A percentile compares a stretch with the other conserved stretches of the same genome.
Evolutionary conservation across 768 basidiomycete genomes (phyloP).

Genomic region (Lentinula lateritia): DNA sequence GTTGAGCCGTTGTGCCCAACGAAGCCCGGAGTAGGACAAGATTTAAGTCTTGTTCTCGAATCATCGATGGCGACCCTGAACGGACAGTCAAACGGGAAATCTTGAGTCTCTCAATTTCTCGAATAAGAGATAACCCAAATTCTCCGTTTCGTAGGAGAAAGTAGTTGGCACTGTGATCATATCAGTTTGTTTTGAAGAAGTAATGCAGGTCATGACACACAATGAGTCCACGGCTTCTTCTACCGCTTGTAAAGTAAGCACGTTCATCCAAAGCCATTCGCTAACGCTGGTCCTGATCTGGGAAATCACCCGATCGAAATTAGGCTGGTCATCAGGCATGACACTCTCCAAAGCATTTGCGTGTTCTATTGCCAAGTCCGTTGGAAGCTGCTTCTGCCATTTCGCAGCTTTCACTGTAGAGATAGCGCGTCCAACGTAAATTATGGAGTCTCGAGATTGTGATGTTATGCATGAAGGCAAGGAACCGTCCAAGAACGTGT

Average conservation of each 20-base stretch:
- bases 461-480: conserved; percentile 72
- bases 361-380: conserved; percentile 58
- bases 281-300: conserved; percentile 77
- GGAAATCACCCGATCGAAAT: conserved; percentile 68
- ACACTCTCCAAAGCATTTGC: conserved; percentile 59
- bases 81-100: conserved; percentile 67
- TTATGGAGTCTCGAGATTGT: conserved; percentile 74
- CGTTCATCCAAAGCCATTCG: conserved; percentile 93
- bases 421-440: conserved; percentile 83
- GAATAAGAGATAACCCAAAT: conserved; percentile 76
- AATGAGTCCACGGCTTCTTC: conserved; percentile 80
- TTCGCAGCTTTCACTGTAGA: conserved; percentile 76
- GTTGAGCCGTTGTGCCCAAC: conserved; percentile 82
- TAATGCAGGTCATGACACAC: conserved; percentile 37
- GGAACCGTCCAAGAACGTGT: conserved; percentile 54
- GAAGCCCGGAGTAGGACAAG: conserved; percentile 84
- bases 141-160: conserved; percentile 88
- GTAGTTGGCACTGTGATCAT: conserved; percentile 66
- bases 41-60: conserved; percentile 87
- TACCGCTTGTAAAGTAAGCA: conserved; percentile 78
- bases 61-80: conserved; percentile 64
- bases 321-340: conserved; percentile 69
- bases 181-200: conserved; percentile 2
- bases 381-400: conserved; percentile 75
- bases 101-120: conserved; percentile 83